A percentile compares a stretch with the other conserved stretches of the same genome.
phyloP scores from a whole-genome alignment of 2,329 filamentous ascomycete species.

The Aspergillus spinulosporus region DNA sequence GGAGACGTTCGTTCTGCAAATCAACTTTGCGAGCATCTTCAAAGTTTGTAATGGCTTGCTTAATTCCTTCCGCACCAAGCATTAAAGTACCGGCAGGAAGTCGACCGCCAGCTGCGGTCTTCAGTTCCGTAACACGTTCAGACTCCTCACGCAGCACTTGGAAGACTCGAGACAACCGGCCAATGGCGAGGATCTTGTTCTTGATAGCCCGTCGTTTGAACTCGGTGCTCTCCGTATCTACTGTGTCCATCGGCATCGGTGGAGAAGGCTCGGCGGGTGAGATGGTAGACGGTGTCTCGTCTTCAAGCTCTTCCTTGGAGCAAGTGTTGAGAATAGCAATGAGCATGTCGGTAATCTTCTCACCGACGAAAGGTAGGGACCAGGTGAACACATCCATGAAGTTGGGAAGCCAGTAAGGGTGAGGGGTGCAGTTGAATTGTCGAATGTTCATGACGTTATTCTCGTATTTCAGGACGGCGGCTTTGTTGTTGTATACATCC shows the following conservation, averaged over 20 bases:
- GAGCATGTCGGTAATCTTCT: constrained; percentile 99
- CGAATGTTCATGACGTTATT: constrained; percentile 99
- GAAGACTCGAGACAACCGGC: constrained; percentile 94
- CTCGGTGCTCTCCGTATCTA: constrained; percentile 83
- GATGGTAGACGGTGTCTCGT: constrained; percentile 75
- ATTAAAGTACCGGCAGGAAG: constrained; percentile 94
- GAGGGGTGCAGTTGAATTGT: constrained; percentile 98
- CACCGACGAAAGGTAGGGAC: constrained; percentile 96
- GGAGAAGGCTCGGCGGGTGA: constrained; percentile 74
- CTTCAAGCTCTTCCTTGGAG: constrained; percentile 97
- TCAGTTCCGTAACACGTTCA: constrained; percentile 93
- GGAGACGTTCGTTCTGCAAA: constrained; percentile 90
- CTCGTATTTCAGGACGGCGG: constrained; percentile 97
- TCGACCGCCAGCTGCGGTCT: constrained; percentile 90
- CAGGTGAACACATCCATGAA: constrained; percentile 99
- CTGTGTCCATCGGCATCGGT: constrained; percentile 69
- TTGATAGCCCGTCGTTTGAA: constrained; percentile 96
- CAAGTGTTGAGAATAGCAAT: constrained; percentile 98
- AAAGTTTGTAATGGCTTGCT: constrained; percentile 95
- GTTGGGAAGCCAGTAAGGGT: constrained; percentile 99
- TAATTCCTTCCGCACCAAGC: constrained; percentile 97
- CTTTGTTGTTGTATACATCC: constrained; percentile 99
- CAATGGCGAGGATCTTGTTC: constrained; percentile 99
- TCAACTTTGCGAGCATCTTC: constrained; percentile 97
- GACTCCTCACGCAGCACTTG: constrained; percentile 97